Percentiles rank a stretch among this genome's conserved stretches.
These are phyloP conservation scores for Ophiostoma sp. DNA, from an alignment of 2,329 filamentous ascomycete genomes.

Conservation along the genomic window DNA sequence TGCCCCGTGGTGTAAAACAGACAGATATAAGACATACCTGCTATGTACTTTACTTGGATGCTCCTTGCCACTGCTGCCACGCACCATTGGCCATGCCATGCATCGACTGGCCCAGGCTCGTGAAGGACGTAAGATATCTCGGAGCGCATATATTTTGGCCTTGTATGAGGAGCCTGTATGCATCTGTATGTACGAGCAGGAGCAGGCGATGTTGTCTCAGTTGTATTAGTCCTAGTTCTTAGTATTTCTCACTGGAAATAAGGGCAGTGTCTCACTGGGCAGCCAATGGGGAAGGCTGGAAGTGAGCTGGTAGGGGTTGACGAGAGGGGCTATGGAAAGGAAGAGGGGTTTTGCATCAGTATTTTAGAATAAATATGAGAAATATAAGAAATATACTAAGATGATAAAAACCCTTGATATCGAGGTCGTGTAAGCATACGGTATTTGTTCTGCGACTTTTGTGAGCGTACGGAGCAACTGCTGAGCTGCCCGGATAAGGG, in stretches of 20 bases:
- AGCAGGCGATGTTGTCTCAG: conserved; percentile 6
- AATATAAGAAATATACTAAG: too few relatives aligned
- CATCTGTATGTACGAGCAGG: not conserved
- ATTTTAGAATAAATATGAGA: too few relatives aligned
- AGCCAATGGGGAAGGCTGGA: not conserved
- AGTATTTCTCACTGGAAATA: not conserved
- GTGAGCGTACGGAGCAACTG: not conserved
- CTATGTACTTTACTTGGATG: not conserved
- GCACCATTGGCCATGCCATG: not conserved
- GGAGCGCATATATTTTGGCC: not conserved
- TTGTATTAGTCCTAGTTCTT: not conserved
- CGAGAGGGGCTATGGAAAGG: too few relatives aligned
- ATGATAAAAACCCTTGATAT: not conserved
- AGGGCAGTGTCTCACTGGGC: not conserved
- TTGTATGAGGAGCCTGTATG: not conserved
- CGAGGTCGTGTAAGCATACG: not conserved
- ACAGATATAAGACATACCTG: not conserved
- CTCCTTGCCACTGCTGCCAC: conserved; percentile 6
- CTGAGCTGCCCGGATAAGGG: not conserved
- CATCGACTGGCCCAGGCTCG: conserved; percentile 6
- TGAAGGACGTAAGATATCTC: not conserved
- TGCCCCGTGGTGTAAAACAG: not conserved
- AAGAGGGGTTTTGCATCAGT: too few relatives aligned
- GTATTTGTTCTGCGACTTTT: not conserved
- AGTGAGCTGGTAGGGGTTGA: too few relatives aligned